phyloP scores from a whole-genome alignment of 345 rosid genomes.

The Ceriops decandra region DNA sequence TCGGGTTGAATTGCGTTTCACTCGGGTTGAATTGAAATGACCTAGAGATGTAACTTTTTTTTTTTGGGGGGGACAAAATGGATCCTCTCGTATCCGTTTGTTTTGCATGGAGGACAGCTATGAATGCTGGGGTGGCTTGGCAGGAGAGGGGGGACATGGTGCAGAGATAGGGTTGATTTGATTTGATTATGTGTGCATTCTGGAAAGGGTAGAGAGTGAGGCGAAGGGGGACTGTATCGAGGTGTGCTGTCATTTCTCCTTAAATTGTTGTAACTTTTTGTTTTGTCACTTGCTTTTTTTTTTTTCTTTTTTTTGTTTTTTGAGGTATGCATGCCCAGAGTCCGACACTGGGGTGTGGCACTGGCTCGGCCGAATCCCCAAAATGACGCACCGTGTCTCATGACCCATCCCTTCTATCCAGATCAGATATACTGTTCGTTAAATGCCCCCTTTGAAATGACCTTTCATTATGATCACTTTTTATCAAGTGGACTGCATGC shows the following conservation, averaged over 20 bases:
- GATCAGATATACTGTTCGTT: not conserved
- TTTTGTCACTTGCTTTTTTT: constrained; percentile 6
- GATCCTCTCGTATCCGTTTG: too few species aligned
- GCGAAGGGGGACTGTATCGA: constrained; percentile 14
- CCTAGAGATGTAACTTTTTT: too few species aligned
- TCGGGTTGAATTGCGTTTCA: too few species aligned
- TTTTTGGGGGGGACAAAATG: too few species aligned
- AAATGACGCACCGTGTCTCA: constrained; percentile 41
- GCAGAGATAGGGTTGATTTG: constrained; percentile 23
- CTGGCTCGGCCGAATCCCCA: constrained; percentile 46
- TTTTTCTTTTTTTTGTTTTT: not conserved
- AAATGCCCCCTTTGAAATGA: constrained; percentile 36
- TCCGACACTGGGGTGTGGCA: constrained; percentile 55
- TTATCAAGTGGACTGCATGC: constrained; percentile 31
- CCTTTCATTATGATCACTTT: constrained; percentile 35
- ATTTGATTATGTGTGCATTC: constrained; percentile 10
- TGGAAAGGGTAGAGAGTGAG: not conserved
- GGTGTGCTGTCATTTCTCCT: constrained; percentile 45
- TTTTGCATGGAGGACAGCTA: constrained; percentile 37
- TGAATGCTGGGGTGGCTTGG: constrained; percentile 30
- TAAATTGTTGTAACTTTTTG: constrained; percentile 26
- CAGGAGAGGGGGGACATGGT: constrained; percentile 23
- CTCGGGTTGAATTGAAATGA: too few species aligned
- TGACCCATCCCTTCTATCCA: constrained; percentile 11
- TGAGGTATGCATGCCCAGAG: constrained; percentile 28